phyloP scores from a whole-genome alignment of 2,329 filamentous ascomycete genomes.

The Aspergillus persii region DNA sequence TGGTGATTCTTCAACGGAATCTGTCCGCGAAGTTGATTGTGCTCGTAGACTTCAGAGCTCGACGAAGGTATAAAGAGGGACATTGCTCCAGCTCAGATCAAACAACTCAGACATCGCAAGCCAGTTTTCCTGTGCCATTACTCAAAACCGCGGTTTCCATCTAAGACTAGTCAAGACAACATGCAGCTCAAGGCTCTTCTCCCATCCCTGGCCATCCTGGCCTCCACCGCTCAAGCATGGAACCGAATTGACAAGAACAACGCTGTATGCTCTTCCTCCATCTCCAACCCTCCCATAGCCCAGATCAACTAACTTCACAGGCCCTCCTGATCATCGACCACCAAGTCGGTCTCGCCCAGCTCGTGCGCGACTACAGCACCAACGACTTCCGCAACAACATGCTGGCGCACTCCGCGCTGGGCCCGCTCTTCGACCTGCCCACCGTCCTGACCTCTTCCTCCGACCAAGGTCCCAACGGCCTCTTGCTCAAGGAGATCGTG shows the following conservation, averaged over 20 bases:
- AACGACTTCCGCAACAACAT: constrained; percentile 66
- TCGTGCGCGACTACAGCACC: constrained; percentile 65
- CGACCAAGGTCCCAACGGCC: constrained; percentile 68
- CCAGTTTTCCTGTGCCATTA: background rate
- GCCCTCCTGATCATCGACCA: constrained; percentile 33
- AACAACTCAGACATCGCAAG: background rate
- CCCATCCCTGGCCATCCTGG: constrained; percentile 16
- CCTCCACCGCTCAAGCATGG: constrained; percentile 21
- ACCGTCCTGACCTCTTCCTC: constrained; percentile 70
- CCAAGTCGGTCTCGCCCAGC: constrained; percentile 36
- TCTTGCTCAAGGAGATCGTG: constrained; percentile 66
- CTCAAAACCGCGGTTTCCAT: too few relatives aligned
- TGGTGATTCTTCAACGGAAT: background rate
- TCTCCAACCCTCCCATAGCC: too few relatives aligned
- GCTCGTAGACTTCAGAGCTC: background rate
- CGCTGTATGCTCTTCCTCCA: constrained; percentile 13
- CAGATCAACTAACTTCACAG: constrained; percentile 8
- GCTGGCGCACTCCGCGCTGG: constrained; percentile 65
- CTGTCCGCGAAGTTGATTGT: background rate
- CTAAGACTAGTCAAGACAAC: background rate
- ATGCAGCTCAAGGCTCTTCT: constrained; percentile 26
- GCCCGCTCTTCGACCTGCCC: constrained; percentile 65
- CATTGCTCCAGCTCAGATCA: background rate
- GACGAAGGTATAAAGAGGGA: background rate
- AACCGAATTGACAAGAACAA: constrained; percentile 28